These are phyloP conservation scores for Penicillium waksmanii DNA, from an alignment of 495 filamentous ascomycete species.

Conservation along the genomic window DNA sequence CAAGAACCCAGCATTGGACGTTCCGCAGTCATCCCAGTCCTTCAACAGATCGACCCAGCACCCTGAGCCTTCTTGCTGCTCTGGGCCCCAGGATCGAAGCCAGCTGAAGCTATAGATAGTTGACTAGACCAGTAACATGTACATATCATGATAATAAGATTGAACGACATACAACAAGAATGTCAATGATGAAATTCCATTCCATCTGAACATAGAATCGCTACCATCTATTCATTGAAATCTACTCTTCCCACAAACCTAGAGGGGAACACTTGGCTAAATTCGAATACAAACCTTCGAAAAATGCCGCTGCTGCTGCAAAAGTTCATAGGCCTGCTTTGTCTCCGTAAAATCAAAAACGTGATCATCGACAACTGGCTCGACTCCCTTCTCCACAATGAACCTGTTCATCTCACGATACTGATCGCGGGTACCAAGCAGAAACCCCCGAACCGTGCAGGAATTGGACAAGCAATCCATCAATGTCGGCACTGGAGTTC, in stretches of 20 bases:
- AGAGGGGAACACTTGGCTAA: background rate
- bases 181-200: background rate
- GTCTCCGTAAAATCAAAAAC: conserved; percentile 53
- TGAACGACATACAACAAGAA: conserved; percentile 1
- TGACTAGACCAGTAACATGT: background rate
- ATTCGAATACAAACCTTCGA: background rate
- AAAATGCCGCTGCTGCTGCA: background rate
- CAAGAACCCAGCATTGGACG: conserved; percentile 74
- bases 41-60: conserved; percentile 46
- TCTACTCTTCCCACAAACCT: background rate
- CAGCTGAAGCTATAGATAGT: conserved; percentile 35
- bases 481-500: conserved; percentile 27
- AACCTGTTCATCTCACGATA: conserved; percentile 59
- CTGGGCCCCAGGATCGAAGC: conserved; percentile 28
- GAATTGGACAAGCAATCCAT: conserved; percentile 45
- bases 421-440: conserved; percentile 53
- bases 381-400: conserved; percentile 58
- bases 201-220: background rate
- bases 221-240: background rate
- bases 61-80: conserved; percentile 41
- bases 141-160: conserved; percentile 6
- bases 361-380: conserved; percentile 58
- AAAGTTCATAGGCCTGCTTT: conserved; percentile 41
- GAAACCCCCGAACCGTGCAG: conserved; percentile 28
- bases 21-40: conserved; percentile 47